Evolutionary conservation across 1,139 yeast species (phyloP).

Genomic region (Pichia sp.): DNA sequence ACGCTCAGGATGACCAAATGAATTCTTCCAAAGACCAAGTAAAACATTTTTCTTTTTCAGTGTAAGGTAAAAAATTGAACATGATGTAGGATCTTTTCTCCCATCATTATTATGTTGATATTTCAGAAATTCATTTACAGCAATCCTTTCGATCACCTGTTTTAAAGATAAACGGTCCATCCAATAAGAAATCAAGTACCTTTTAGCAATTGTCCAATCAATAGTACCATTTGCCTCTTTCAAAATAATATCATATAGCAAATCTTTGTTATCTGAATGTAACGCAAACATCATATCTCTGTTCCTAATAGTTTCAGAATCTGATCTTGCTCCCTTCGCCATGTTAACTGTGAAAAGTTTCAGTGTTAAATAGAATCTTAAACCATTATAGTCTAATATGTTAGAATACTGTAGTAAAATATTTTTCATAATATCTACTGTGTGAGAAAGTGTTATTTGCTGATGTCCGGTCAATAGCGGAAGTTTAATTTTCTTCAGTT

Average conservation of each 20-base stretch:
- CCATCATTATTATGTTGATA: constrained; percentile 28
- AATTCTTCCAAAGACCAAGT: constrained; percentile 74
- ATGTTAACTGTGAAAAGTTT: constrained; percentile 56
- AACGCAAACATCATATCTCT: constrained; percentile 86
- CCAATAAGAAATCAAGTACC: constrained; percentile 73
- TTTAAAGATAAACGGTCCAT: constrained; percentile 44
- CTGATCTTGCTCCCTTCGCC: constrained; percentile 31
- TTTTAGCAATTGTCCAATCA: constrained; percentile 55
- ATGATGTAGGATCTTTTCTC: constrained; percentile 62
- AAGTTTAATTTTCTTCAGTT: constrained; percentile 55
- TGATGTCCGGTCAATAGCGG: constrained; percentile 88
- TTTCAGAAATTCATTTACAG: constrained; percentile 52
- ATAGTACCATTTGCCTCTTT: constrained; percentile 36
- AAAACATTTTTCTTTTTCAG: constrained; percentile 69
- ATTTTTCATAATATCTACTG: constrained; percentile 55
- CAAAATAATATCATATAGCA: constrained; percentile 51
- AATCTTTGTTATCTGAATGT: constrained; percentile 71
- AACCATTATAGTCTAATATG: constrained; percentile 64
- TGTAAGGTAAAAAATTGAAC: constrained; percentile 73
- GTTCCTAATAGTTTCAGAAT: constrained; percentile 43
- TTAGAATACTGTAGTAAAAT: constrained; percentile 37
- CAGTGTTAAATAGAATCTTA: constrained; percentile 64
- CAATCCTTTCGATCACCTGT: constrained; percentile 57
- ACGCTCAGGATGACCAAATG: constrained; percentile 72
- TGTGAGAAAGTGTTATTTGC: constrained; percentile 71